Evolutionary conservation across 1,139 yeast genomes (phyloP).

Genomic region (Suzukiozyma palmioleophila): DNA sequence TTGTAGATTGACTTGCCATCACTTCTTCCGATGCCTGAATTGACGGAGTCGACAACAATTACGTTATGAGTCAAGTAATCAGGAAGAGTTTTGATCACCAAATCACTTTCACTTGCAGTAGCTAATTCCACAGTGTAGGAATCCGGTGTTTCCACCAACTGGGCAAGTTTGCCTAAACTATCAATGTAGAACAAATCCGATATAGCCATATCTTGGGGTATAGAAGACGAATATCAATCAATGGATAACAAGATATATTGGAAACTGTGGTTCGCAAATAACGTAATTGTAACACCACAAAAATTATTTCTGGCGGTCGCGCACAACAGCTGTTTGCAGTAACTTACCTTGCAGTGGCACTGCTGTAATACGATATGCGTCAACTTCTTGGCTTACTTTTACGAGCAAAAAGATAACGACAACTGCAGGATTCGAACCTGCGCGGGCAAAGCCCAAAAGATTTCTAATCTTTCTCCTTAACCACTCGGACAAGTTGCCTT

Average conservation of each 20-base stretch:
- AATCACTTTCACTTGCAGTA: background rate
- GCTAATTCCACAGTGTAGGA: background rate
- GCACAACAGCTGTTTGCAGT: too few relatives aligned
- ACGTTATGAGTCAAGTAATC: background rate
- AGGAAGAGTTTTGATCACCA: background rate
- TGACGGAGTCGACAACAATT: slow-evolving; percentile 46
- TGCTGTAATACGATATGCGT: too few relatives aligned
- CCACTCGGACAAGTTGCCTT: slow-evolving; percentile 55
- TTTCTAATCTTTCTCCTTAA: slow-evolving; percentile 56
- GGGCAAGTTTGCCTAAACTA: background rate
- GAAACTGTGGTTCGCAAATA: background rate
- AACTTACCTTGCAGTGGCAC: too few relatives aligned
- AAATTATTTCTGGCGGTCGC: too few relatives aligned
- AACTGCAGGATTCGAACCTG: slow-evolving; percentile 59
- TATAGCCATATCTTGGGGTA: background rate
- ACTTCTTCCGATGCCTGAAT: slow-evolving; percentile 53
- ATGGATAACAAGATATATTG: background rate
- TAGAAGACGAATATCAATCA: too few relatives aligned
- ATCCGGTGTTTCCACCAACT: background rate
- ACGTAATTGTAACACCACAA: too few relatives aligned
- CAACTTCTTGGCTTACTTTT: too few relatives aligned
- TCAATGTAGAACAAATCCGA: background rate
- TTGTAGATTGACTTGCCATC: slow-evolving; percentile 35
- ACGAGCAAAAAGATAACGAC: slow-evolving; percentile 41
- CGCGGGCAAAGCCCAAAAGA: slow-evolving; percentile 59